Base-by-base conservation (phyloP, 192 early-diverging fungal genomes). In the Geranomyces michiganensis region DNA sequence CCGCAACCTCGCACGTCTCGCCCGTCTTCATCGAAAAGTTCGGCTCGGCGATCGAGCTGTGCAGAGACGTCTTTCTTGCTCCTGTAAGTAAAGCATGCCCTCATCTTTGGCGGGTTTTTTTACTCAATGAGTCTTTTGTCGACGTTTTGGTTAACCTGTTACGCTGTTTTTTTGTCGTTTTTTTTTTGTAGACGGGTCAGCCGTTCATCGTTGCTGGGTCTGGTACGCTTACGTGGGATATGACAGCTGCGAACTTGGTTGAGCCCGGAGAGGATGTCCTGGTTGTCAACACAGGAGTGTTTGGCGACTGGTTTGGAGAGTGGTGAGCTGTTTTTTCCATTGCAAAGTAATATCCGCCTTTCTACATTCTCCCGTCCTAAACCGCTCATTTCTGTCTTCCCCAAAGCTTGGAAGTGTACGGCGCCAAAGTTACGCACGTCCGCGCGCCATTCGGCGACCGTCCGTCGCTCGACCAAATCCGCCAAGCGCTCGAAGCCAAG, bases 141-240 rank as follows among this genome's bases (percentile, higher is more conserved):
- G 26, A 59, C 56, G 26, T 59, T 27, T 27, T 12, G n/a, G n/a
- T n/a, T n/a, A n/a, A n/a, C n/a, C n/a, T n/a, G n/a, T 24, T 67
- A 6, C 24, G 22, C 55, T 55, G 24, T 10, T 26, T 4, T 31
- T 45, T 21, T 29, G 31, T 61, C 30, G 15, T 55, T n/a, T 55
- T 29, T 30, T 24, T 5, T 36, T 19, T 46, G 1, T 33, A 81
- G 51, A 80, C 77, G 10, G 94, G 87, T 12, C 96, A 99, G 80
- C 96, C 96, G 22, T 94, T 99, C 76, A 84, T 99, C 73, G 83
- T 97, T 56, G 90, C 96, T 46, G 96, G 95, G 55, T 96, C 94
- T 8, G 94, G 94, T n/a, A 99, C 95, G 10, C 81, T 96, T n/a
- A 94, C 94, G 14, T 99, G 96, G 96, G 96, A 99, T 83, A 91